These are phyloP conservation scores for Pholiota molesta DNA, from an alignment of 768 basidiomycete species.

Conservation along the genomic window DNA sequence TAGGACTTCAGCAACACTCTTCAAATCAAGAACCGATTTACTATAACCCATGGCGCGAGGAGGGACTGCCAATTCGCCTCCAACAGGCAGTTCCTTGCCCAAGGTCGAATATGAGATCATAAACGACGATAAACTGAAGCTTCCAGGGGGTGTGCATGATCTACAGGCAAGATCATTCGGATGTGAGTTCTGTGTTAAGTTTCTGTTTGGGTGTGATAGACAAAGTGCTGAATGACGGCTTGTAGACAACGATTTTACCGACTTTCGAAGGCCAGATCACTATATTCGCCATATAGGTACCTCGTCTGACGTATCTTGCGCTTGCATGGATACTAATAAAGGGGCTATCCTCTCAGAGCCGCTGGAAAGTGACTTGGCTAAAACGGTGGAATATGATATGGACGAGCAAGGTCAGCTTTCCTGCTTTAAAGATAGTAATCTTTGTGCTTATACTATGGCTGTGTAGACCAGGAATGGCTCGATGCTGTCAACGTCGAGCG, in stretches of 20 bases:
- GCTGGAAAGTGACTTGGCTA: conserved; percentile 86
- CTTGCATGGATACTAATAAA: conserved; percentile 10
- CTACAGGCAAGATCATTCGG: conserved; percentile 69
- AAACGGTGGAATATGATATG: conserved; percentile 99
- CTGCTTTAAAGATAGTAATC: neutral
- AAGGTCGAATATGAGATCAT: conserved; percentile 71
- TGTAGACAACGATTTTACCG: conserved; percentile 55
- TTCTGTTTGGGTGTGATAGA: neutral
- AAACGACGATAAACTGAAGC: conserved; percentile 61
- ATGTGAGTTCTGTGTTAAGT: conserved; percentile 49
- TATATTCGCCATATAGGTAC: conserved; percentile 92
- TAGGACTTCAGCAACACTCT: neutral
- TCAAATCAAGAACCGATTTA: neutral
- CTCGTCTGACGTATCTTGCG: neutral
- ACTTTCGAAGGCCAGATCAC: conserved; percentile 77
- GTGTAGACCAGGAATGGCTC: conserved; percentile 91
- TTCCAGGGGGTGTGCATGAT: conserved; percentile 67
- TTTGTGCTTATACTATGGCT: neutral
- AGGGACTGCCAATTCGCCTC: conserved; percentile 27
- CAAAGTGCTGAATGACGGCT: conserved; percentile 26
- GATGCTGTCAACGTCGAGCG: conserved; percentile 83
- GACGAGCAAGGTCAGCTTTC: conserved; percentile 85
- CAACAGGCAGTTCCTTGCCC: conserved; percentile 46
- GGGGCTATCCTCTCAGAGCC: conserved; percentile 59
- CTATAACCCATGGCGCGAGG: conserved; percentile 41